Evolutionary conservation across 345 rosid genomes (phyloP), one percentile per base, ranked within the genome.

Genomic region (Cardiospermum halicacabum): DNA sequence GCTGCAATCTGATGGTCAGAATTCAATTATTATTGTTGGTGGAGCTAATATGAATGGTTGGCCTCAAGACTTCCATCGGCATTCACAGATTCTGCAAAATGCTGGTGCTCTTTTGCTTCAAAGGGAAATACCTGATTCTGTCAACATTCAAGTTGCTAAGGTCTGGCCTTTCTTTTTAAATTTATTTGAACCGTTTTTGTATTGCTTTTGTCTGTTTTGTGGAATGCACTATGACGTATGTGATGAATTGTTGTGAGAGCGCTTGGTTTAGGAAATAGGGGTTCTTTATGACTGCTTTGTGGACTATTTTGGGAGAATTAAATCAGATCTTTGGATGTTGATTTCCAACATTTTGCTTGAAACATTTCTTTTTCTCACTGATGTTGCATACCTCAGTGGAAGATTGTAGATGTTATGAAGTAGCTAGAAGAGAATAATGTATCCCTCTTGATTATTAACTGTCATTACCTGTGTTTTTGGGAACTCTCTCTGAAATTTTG

Each of bases 21-120:
- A 94, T 62, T 91, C 96, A 43, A 94, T 94, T 43, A 87, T 94
- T 39, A 91, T 94, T 57, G 93, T 91, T 28, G 97, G 97, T 60
- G 97, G 99, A 11, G 87, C 97, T 22, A 91, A 94, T 59, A 91
- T 82, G 92, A 78, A 70, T 50, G 78, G 76, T 28, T 94, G 99
- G 97, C 92, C 97, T 42, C 81, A 78, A 47, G 69, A 24, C 42
- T 74, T 91, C 42, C 47, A 73, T 16, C 82, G 80, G 47, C 77
- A 85, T 50, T 78, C 91, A 78, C 84, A 73, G 79, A 48, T 84
- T 21, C 86, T 94, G 45, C 85, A 58, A 77, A 91, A 74, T 61
- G 99, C 97, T 76, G 99, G 99, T 30, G 74, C 85, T 73, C 80
- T 94, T 39, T 75, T 91, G 83, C 89, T 91, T 21, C 99, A 94